Conservation (phyloP, 73 alveolate species). For the Blepharisma stoltei region DNA sequence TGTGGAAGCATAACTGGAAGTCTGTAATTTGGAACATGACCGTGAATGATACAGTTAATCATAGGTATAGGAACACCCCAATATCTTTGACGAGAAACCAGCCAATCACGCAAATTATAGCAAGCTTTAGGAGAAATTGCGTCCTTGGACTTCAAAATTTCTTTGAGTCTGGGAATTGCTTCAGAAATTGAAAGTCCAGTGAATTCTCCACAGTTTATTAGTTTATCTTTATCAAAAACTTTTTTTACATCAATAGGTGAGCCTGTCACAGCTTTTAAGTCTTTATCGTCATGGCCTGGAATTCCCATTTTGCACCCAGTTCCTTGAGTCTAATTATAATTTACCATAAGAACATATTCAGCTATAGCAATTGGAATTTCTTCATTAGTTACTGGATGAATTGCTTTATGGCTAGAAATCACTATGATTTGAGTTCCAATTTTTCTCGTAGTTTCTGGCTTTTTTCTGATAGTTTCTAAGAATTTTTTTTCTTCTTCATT, state of each 20-base stretch:
- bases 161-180: conserved; percentile 33
- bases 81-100: conserved; percentile 55
- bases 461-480: background rate
- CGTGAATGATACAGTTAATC: conserved; percentile 41
- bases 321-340: conserved; percentile 28
- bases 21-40: conserved; percentile 40
- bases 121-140: conserved; percentile 34
- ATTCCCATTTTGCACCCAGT: conserved; percentile 69
- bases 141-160: background rate
- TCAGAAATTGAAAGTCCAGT: conserved; percentile 34
- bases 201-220: conserved; percentile 41
- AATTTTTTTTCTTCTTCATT: conserved; percentile 15
- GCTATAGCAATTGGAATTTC: conserved; percentile 50
- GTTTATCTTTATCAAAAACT: conserved; percentile 23
- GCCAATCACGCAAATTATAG: conserved; percentile 59
- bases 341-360: conserved; percentile 52
- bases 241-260: conserved; percentile 33
- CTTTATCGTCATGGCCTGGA: conserved; percentile 68
- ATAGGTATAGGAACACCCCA: conserved; percentile 88
- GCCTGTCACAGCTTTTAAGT: conserved; percentile 36
- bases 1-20: conserved; percentile 64
- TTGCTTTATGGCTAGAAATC: background rate
- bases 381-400: conserved; percentile 52
- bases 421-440: background rate
- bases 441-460: background rate